phyloP scores from a whole-genome alignment of 306 rosid genomes.

The Cucumis hystrix region DNA sequence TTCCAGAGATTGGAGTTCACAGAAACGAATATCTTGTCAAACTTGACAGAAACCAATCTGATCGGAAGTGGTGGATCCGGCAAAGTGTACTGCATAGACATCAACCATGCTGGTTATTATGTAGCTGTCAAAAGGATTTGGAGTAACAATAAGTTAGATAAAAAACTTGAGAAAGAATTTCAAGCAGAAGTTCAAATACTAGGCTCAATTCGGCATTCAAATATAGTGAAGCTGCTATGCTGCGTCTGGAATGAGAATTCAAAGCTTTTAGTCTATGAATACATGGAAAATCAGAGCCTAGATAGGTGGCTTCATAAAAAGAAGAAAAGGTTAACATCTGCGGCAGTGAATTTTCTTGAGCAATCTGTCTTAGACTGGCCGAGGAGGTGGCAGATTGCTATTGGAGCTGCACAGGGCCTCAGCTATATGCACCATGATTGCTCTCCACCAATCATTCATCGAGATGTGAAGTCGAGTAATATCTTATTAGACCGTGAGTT shows the following conservation, averaged over 20 bases:
- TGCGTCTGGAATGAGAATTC: constrained; percentile 58
- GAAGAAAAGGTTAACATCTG: constrained; percentile 21
- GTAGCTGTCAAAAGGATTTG: constrained; percentile 74
- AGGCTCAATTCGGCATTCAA: constrained; percentile 65
- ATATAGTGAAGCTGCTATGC: constrained; percentile 73
- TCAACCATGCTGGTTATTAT: constrained; percentile 24
- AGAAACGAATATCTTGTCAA: constrained; percentile 29
- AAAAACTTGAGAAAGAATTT: constrained; percentile 53
- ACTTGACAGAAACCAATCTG: constrained; percentile 52
- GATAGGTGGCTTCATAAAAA: constrained; percentile 61
- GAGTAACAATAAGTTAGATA: constrained; percentile 27
- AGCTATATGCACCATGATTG: constrained; percentile 87
- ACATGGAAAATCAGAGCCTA: constrained; percentile 71
- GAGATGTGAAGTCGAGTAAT: constrained; percentile 87
- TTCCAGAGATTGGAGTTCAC: constrained; percentile 62
- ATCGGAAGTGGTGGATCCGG: constrained; percentile 92
- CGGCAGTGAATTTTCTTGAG: constrained; percentile 13
- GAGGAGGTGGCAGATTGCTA: constrained; percentile 55
- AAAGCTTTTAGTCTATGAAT: constrained; percentile 77
- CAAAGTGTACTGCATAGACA: constrained; percentile 50
- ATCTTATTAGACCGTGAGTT: constrained; percentile 64
- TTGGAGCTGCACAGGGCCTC: constrained; percentile 78
- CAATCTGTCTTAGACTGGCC: constrained; percentile 52
- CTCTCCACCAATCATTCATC: constrained; percentile 56
- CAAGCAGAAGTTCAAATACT: constrained; percentile 55